phyloP scores from a whole-genome alignment of 371 early-diverging fungal species.

The Choanephora cucurbitarum region DNA sequence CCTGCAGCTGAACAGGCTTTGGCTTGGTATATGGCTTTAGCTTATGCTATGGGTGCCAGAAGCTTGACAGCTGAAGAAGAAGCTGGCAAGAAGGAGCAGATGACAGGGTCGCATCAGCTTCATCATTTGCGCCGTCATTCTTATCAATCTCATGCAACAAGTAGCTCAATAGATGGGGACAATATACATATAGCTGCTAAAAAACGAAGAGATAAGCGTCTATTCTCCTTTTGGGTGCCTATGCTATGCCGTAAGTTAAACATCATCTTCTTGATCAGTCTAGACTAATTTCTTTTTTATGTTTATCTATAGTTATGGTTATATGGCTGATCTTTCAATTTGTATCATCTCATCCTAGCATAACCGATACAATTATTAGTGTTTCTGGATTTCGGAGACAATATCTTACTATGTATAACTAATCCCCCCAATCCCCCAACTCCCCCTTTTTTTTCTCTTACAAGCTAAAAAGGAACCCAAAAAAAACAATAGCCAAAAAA shows the following conservation, averaged over 20 bases:
- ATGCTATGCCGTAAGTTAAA: constrained; percentile 46
- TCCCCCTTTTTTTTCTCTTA: too few species aligned
- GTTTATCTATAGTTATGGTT: constrained; percentile 42
- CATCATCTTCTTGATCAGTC: not conserved
- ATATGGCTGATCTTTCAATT: constrained; percentile 43
- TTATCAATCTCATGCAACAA: not conserved
- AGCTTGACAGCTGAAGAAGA: constrained; percentile 22
- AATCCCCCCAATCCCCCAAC: too few species aligned
- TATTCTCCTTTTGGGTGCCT: constrained; percentile 54
- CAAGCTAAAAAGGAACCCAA: too few species aligned
- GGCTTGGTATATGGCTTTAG: constrained; percentile 54
- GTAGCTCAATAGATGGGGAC: not conserved
- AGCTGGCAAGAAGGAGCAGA: constrained; percentile 1
- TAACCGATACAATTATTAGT: constrained; percentile 28
- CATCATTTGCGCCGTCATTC: not conserved
- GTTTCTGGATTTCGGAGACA: constrained; percentile 31
- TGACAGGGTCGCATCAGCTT: too few species aligned
- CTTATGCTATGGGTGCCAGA: constrained; percentile 49
- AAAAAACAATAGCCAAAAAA: too few species aligned
- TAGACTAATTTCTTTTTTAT: constrained; percentile 1
- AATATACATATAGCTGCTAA: constrained; percentile 18
- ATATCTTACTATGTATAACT: constrained; percentile 21
- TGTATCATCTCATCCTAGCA: constrained; percentile 29
- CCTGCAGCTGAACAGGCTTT: constrained; percentile 33
- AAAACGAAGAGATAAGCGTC: constrained; percentile 41